Evolutionary conservation across 495 filamentous ascomycete species (phyloP).

Genomic region (Aspergillus cristatus): DNA sequence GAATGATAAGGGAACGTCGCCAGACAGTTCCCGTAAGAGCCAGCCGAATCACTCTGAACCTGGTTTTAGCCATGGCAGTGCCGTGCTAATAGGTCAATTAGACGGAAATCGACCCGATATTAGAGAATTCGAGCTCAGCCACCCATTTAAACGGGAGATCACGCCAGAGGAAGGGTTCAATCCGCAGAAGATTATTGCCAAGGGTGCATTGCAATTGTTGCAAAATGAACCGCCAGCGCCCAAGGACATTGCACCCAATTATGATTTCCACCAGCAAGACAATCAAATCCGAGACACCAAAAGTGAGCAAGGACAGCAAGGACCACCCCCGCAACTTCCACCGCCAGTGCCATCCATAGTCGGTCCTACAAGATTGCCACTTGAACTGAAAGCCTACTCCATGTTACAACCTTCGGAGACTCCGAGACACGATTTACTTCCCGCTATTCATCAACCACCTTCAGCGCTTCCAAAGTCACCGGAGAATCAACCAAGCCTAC

Average conservation of each 20-base stretch:
- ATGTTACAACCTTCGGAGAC: conserved; percentile 17
- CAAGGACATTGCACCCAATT: no score
- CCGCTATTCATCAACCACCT: conserved; percentile 28
- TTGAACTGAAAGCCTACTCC: conserved; percentile 8
- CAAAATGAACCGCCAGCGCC: no score
- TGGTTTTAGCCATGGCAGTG: conserved; percentile 29
- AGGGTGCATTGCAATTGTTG: no score
- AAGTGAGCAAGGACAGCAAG: no score
- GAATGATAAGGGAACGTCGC: conserved; percentile 18
- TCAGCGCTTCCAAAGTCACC: conserved; percentile 27
- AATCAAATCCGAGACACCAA: no score
- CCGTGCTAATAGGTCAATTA: conserved; percentile 40
- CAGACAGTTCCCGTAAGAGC: conserved; percentile 28
- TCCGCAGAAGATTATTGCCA: no score
- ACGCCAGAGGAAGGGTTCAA: no score
- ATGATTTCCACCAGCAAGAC: no score
- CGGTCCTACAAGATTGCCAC: no score
- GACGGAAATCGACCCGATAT: conserved; percentile 38
- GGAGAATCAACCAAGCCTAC: conserved; percentile 30
- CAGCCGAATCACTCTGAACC: conserved; percentile 20
- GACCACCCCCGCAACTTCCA: no score
- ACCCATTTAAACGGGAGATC: conserved; percentile 3
- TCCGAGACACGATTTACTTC: conserved; percentile 18
- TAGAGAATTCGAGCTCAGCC: conserved; percentile 19
- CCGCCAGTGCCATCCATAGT: no score